Conservation (phyloP, 768 basidiomycete species). For the Coprinopsis sp. region DNA sequence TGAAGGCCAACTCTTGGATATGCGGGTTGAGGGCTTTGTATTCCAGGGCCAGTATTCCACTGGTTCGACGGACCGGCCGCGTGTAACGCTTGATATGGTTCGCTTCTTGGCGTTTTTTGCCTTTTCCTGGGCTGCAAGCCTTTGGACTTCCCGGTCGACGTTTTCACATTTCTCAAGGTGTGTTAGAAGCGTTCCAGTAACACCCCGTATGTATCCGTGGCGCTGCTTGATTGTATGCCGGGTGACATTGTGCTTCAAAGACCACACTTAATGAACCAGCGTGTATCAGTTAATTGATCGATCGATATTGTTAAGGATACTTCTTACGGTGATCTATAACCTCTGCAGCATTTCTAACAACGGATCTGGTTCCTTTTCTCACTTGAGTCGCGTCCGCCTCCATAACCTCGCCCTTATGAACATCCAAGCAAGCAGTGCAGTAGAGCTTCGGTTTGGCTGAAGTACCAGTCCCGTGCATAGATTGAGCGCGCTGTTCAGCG, state of each 20-base stretch:
- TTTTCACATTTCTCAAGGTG: background rate
- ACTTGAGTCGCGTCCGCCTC: background rate
- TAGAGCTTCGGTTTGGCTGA: constrained; percentile 9
- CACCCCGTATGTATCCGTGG: background rate
- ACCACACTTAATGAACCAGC: background rate
- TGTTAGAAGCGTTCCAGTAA: background rate
- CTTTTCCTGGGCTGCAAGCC: too few relatives aligned
- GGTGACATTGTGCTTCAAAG: background rate
- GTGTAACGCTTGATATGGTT: background rate
- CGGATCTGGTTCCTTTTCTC: background rate
- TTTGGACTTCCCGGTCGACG: background rate
- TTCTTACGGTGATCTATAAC: constrained; percentile 1
- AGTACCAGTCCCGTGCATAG: background rate
- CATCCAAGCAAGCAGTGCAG: constrained; percentile 7
- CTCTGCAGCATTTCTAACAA: background rate
- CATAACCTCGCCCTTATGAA: background rate
- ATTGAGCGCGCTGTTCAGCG: too few relatives aligned
- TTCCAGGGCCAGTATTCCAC: too few relatives aligned
- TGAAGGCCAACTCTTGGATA: too few relatives aligned
- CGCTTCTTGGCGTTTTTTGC: background rate
- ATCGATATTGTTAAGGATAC: background rate
- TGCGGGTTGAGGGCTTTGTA: too few relatives aligned
- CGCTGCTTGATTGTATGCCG: too few relatives aligned
- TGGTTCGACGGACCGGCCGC: too few relatives aligned
- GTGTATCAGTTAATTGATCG: background rate